Base-by-base conservation (phyloP, 192 early-diverging fungal genomes). In the Thoreauomyces humboldtii region DNA sequence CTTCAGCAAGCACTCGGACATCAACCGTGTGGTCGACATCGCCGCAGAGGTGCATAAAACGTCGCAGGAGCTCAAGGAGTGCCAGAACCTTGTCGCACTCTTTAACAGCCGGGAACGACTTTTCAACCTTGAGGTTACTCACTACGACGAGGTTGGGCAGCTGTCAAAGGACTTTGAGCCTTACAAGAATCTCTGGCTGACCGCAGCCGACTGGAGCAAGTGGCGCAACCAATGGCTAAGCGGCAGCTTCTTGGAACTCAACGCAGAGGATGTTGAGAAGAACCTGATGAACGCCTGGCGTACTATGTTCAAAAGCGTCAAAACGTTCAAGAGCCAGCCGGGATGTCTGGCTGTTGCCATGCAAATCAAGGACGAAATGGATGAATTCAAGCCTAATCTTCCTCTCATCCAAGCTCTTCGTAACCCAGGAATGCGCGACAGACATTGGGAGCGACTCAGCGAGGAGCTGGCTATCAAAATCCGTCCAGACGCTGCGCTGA, bases 401-500 rank as follows among this genome's bases (percentile, higher is more conserved):
- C 83, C 83, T 7, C 59, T 85, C 7, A 85, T 85, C 58, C 81
- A 84, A 58, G 83, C 83, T 11, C 63, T 85, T 0, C 48, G 83
- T 41, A 83, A 85, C 60, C 83, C 83, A 15, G 83, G 83, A 46
- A 83, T 85, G 81, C 62, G 81, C 11, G 83, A 83, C 38, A 61
- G 83, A 21, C 83, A 85, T 61, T 85, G 83, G 83, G 83, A 85
- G 15, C 63, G 64, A 14, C 60, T 85, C 0, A 72, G 69, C 37
- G 75, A 82, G 22, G 83, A 84, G 60, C 70, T 85, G n/a, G 53
- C 47, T 34, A 73, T 77, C 28, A 72, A 75, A 29, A 61, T 85
- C 19, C 75, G 76, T 41, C 81, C 81, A 12, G 81, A 84, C 57
- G 63, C 56, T 3, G 36, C 47, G 1, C 71, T 78, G 29, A 85